Conservation (phyloP, 2,329 filamentous ascomycete genomes). For the Colletotrichum liriopes region DNA sequence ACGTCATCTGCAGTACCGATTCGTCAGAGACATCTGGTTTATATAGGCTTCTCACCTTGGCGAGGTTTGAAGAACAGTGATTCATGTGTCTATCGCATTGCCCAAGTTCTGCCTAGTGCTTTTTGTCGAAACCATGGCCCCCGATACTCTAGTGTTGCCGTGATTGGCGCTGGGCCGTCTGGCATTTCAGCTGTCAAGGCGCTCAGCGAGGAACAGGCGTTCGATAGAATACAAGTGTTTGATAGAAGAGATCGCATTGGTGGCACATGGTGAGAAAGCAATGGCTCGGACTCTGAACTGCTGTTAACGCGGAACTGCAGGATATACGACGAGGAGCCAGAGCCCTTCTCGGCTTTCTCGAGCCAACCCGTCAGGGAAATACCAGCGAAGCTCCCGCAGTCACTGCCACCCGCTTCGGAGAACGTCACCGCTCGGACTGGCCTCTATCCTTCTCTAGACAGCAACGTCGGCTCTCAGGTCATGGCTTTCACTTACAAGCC, state of each 20-base stretch:
- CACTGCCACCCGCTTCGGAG: constrained; percentile 54
- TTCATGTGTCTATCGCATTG: background rate
- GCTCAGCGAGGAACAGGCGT: constrained; percentile 68
- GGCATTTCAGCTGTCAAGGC: constrained; percentile 73
- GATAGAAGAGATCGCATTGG: constrained; percentile 69
- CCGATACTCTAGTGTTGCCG: constrained; percentile 58
- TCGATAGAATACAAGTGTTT: constrained; percentile 71
- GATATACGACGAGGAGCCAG: constrained; percentile 66
- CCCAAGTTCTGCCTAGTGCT: too few species aligned
- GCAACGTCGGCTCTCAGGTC: constrained; percentile 68
- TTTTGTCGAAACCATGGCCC: constrained; percentile 11
- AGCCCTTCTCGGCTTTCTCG: constrained; percentile 55
- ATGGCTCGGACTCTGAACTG: constrained; percentile 47
- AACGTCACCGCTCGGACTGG: constrained; percentile 48
- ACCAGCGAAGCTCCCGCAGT: constrained; percentile 58
- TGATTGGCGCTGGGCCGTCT: constrained; percentile 71
- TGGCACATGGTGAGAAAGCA: constrained; percentile 66
- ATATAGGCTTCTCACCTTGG: constrained; percentile 7
- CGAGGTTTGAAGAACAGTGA: too few species aligned
- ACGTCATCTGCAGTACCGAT: constrained; percentile 17
- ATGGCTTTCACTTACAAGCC: constrained; percentile 72
- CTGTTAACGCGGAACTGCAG: constrained; percentile 57
- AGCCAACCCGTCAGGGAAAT: constrained; percentile 58
- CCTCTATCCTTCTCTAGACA: constrained; percentile 67
- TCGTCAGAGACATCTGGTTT: background rate